Evolutionary conservation across 441 rosid genomes (phyloP).

Genomic region (Euphorbia schlechtendalii): DNA sequence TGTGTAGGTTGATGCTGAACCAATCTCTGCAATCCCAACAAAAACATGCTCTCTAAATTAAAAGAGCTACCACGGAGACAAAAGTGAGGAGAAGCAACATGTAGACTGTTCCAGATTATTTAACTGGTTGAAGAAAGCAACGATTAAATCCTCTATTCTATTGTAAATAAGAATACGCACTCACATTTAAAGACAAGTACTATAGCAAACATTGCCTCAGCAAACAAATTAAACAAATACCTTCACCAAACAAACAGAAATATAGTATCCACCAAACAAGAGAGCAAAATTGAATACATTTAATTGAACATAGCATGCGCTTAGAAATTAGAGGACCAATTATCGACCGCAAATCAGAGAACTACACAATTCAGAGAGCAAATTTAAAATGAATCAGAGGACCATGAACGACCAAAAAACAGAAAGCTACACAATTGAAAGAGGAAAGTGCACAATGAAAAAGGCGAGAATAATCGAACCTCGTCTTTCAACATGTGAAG

Average conservation of each 20-base stretch:
- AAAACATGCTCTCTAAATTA: background rate
- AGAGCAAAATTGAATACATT: background rate
- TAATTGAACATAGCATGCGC: background rate
- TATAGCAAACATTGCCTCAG: background rate
- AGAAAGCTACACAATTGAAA: too few relatives aligned
- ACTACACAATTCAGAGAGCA: too few relatives aligned
- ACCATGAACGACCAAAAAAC: too few relatives aligned
- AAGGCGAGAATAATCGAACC: conserved; percentile 28
- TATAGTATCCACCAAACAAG: background rate
- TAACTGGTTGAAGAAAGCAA: background rate
- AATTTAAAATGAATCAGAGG: background rate
- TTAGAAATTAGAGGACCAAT: too few relatives aligned
- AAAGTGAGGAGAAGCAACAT: background rate
- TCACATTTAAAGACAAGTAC: background rate
- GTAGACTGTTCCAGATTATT: background rate
- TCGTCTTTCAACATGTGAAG: conserved; percentile 83
- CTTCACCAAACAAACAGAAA: background rate
- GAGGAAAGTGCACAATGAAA: too few relatives aligned
- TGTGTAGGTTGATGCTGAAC: conserved; percentile 82
- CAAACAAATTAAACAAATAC: background rate
- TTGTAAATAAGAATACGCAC: background rate
- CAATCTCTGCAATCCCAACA: conserved; percentile 45
- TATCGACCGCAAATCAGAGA: too few relatives aligned
- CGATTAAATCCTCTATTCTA: too few relatives aligned
- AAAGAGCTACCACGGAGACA: background rate